Evolutionary conservation across 1,139 yeast species (phyloP).

Genomic region (Hanseniaspora sp.): DNA sequence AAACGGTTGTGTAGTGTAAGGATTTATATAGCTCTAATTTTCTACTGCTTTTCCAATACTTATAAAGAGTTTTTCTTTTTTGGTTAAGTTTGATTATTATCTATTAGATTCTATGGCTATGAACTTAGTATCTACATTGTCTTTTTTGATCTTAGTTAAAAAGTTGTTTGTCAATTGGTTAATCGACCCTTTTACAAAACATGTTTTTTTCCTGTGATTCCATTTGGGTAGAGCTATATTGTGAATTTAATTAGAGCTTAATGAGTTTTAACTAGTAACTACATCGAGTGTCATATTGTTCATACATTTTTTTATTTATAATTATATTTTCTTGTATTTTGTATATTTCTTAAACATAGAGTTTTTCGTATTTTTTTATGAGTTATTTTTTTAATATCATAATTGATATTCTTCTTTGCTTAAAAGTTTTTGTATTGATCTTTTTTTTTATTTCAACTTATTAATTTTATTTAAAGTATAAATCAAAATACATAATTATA

Average conservation of each 20-base stretch:
- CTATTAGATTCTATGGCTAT: not conserved
- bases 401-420: not conserved
- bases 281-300: slow-evolving; percentile 17
- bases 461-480: too few species aligned
- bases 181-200: not conserved
- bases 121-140: not conserved
- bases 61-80: slow-evolving; percentile 6
- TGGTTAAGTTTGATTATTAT: not conserved
- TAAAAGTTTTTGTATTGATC: not conserved
- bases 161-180: not conserved
- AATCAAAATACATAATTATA: too few species aligned
- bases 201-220: slow-evolving; percentile 16
- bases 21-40: not conserved
- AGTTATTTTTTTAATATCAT: not conserved
- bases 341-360: not conserved
- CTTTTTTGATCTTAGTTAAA: not conserved
- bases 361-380: not conserved
- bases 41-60: not conserved
- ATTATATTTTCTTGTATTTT: not conserved
- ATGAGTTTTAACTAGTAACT: slow-evolving; percentile 14
- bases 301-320: slow-evolving; percentile 13
- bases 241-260: slow-evolving; percentile 15
- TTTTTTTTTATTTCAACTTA: too few species aligned
- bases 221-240: slow-evolving; percentile 15
- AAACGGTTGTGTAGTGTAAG: not conserved